Base-by-base conservation (phyloP, 2,329 filamentous ascomycete genomes). In the Talaromyces verruculosus region DNA sequence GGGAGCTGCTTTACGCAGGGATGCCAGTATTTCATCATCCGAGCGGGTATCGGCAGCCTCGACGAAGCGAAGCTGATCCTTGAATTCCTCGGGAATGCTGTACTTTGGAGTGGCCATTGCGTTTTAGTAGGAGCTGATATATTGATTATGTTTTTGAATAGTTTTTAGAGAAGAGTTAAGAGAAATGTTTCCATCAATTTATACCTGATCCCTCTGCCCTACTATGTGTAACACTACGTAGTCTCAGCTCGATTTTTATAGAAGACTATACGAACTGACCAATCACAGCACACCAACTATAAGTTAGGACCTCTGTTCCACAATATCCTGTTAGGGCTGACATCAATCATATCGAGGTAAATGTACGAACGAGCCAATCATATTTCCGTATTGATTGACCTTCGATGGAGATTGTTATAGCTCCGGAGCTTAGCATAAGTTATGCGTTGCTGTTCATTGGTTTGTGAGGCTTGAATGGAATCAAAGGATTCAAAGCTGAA, bases 11-110 rank as follows among this genome's bases (percentile, higher is more conserved):
- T 65, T 60, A 2, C 37, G 45, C 28, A 72, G 62, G 1, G 61
- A 43, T 6, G 59, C 49, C 2, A 72, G 35, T 47, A 73, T 72
- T 28, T 73, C 70, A 33, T 62, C 65, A 30, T 67, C 55, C 7
- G 64, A 63, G 10, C 61, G 55, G 39, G 47, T 10, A 13, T 65
- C 63, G 43, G 33, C 33, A 11, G 58, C 25, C 17, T 65, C 58
- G 25, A 61, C 63, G 51, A 61, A 61, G 60, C 57, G 63, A 30
- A 65, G 45, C 47, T 61, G 57, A 1, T 61, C 58, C 47, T 61
- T 65, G 63, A 65, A 65, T 37, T 60, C 57, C 13, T 41, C 35
- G 10, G 61, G 61, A n/a, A 63, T 63, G 47, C 22, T 43, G 45
- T 63, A 63, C 25, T 43, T 63, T 13, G 35, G 61, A 30, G 61